Base-by-base conservation (phyloP, 495 filamentous ascomycete genomes). In the Penicillium dipodomyicola region DNA sequence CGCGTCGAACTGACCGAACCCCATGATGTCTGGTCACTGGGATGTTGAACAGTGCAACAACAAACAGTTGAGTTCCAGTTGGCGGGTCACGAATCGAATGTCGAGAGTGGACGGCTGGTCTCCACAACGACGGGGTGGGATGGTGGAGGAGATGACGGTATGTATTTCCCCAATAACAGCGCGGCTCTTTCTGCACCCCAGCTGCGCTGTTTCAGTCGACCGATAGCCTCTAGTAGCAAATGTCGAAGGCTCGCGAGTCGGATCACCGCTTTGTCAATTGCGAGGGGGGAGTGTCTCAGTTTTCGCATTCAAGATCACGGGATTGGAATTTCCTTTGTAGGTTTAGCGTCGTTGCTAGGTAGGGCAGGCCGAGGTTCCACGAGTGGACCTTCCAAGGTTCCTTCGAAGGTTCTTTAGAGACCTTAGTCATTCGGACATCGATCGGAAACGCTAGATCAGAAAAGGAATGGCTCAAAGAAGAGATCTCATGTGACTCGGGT, bases 1-100 rank as follows among this genome's bases (percentile, higher is more conserved):
- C 59, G 80, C 78, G 49, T 86, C 78, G 72, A 97, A 96, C 72
- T 93, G 86, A 46, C 92, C 92, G 73, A 96, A 96, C 35, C 85
- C 89, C 91, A 96, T 97, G 62, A 59, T 79, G 50, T 58, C 57
- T 54, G 53, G 4, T 32, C 25, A 33, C 7, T 52, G 7, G 17
- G 52, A 41, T 61, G 56, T 41, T 19, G 49, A 57, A 40, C 9
- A 35, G 50, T 48, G 60, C 43, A 42, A 65, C 59, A 57, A 58
- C 41, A 65, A 68, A 64, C 37, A 60, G 27, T 52, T 30, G 41
- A 42, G 57, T 61, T 50, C 49, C 52, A 17, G 57, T 67, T 63
- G 57, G 61, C 62, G 59, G 57, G 56, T 66, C 65, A 62, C 63
- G 33, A 51, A 56, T 53, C 63, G 33, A 51, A 56, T 53, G 37